Evolutionary conservation across 2,329 filamentous ascomycete genomes (phyloP).

Genomic region (Arthrobotrys entomopaga): DNA sequence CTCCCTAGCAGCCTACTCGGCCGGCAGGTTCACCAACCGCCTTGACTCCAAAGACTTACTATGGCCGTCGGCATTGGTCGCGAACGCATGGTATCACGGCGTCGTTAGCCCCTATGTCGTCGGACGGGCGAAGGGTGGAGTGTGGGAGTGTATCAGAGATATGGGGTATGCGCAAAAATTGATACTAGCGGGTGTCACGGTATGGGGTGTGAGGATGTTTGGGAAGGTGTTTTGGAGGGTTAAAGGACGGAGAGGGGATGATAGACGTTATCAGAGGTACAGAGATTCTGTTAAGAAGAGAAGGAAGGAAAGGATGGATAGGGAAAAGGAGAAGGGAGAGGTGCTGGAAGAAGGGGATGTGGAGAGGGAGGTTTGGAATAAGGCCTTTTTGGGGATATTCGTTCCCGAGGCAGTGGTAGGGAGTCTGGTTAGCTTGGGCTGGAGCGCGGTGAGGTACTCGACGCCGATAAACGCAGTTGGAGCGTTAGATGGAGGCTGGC

Average conservation of each 20-base stretch:
- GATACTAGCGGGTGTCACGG: constrained; percentile 68
- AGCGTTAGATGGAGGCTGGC: constrained; percentile 57
- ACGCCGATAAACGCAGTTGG: constrained; percentile 61
- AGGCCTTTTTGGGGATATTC: constrained; percentile 68
- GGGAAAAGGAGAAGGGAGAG: not conserved
- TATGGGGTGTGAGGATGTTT: constrained; percentile 70
- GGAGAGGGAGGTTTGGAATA: constrained; percentile 69
- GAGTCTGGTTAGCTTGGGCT: constrained; percentile 69
- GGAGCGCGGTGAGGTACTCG: constrained; percentile 65
- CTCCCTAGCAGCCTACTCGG: constrained; percentile 66
- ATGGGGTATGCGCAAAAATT: constrained; percentile 69
- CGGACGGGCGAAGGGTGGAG: constrained; percentile 63
- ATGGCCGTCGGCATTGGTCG: constrained; percentile 68
- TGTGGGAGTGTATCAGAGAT: constrained; percentile 63
- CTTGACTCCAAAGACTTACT: constrained; percentile 71
- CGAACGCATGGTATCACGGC: constrained; percentile 72
- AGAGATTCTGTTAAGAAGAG: constrained; percentile 62
- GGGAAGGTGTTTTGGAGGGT: constrained; percentile 67
- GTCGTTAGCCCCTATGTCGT: constrained; percentile 67
- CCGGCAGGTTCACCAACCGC: constrained; percentile 67
- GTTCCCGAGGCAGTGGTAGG: constrained; percentile 70
- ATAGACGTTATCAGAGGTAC: constrained; percentile 67
- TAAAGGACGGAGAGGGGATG: constrained; percentile 67
- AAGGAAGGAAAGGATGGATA: constrained; percentile 1
- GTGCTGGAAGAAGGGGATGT: constrained; percentile 59